These are phyloP conservation scores for Suhomyces atakaporum DNA, from an alignment of 1,139 yeast genomes.

Conservation along the genomic window DNA sequence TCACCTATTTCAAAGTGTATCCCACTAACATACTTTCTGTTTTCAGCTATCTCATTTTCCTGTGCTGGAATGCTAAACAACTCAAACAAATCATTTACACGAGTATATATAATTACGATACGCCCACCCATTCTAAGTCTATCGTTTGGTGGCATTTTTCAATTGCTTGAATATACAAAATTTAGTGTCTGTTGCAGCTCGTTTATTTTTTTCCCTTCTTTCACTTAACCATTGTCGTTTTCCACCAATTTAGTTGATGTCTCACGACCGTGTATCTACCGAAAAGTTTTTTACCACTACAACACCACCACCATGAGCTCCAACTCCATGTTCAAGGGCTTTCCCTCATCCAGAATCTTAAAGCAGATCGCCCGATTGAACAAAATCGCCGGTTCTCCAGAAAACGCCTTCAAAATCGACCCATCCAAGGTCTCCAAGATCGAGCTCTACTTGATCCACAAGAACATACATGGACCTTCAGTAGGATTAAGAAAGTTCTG, in stretches of 20 bases:
- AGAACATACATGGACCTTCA: conserved; percentile 32
- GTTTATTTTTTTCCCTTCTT: too few species aligned
- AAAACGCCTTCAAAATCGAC: conserved; percentile 37
- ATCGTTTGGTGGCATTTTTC: too few species aligned
- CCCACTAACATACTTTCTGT: too few species aligned
- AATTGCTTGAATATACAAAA: too few species aligned
- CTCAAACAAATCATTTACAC: too few species aligned
- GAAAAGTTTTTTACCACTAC: conserved; percentile 6
- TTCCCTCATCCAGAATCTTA: conserved; percentile 32
- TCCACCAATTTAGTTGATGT: not conserved
- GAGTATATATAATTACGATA: too few species aligned
- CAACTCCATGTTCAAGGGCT: conserved; percentile 22
- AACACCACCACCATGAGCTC: conserved; percentile 5
- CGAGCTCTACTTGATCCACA: conserved; percentile 34
- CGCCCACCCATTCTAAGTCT: too few species aligned
- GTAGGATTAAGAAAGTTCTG: conserved; percentile 57
- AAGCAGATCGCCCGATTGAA: conserved; percentile 42
- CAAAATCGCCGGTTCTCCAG: conserved; percentile 40
- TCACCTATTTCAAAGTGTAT: too few species aligned
- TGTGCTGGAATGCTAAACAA: too few species aligned
- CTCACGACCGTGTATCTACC: conserved; percentile 6
- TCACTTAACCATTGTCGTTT: too few species aligned
- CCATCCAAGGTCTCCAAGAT: conserved; percentile 26
- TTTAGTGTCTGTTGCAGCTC: too few species aligned
- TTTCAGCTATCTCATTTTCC: too few species aligned